Percentiles rank a stretch among this genome's conserved stretches.
Conservation (phyloP, 768 basidiomycete genomes). For the Suillus occidentalis region DNA sequence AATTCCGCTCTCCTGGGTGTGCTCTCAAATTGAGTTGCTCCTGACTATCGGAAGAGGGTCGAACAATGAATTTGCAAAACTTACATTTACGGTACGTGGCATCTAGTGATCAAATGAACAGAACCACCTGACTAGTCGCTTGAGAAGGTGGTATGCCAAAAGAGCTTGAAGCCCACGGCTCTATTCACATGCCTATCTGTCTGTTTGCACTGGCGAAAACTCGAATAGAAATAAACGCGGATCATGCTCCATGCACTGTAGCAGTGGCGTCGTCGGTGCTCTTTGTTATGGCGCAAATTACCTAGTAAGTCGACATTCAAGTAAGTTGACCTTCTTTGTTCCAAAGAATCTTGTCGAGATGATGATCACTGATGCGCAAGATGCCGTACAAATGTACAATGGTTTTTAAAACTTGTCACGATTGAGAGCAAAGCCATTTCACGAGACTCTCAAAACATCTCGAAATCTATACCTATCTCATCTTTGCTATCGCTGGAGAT, state of each 20-base stretch:
- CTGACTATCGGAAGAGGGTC: too few species aligned
- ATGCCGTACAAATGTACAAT: neutral
- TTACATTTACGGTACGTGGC: too few species aligned
- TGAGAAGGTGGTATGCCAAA: neutral
- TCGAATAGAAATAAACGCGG: neutral
- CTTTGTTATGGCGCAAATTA: neutral
- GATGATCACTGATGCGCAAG: neutral
- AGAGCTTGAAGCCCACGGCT: neutral
- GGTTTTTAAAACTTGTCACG: neutral
- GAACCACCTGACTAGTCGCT: neutral
- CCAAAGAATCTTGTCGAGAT: neutral
- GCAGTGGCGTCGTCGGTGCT: neutral
- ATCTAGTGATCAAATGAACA: too few species aligned
- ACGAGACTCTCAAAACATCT: too few species aligned
- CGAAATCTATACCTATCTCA: neutral
- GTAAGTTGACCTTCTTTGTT: neutral
- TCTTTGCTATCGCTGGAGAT: neutral
- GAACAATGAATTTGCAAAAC: too few species aligned
- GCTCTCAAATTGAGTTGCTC: neutral
- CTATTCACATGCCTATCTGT: neutral
- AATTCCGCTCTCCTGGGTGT: slow-evolving; percentile 28
- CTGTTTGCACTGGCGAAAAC: neutral
- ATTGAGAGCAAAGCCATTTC: neutral
- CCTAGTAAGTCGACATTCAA: neutral
- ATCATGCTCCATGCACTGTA: neutral